A percentile compares a stretch with the other conserved stretches of the same genome.
Evolutionary conservation across 106 monocot genomes (phyloP).

Genomic region (Cymbidium sinense): DNA sequence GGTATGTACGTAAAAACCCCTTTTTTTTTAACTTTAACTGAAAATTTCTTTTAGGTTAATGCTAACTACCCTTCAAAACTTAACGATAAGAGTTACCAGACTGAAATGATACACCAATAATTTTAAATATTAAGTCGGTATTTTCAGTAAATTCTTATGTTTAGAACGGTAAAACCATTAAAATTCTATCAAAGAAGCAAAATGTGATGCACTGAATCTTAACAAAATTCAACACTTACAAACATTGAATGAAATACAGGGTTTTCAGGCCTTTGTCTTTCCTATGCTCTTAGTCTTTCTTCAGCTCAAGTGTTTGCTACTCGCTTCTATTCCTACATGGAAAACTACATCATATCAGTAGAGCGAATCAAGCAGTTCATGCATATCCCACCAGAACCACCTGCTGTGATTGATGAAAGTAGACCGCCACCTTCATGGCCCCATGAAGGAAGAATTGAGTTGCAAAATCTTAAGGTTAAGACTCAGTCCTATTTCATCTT

Average conservation of each 20-base stretch:
- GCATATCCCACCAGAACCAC: slow-evolving; percentile 62
- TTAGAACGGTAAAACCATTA: neutral
- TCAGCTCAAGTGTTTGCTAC: slow-evolving; percentile 54
- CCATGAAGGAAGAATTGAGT: slow-evolving; percentile 61
- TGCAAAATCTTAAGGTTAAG: slow-evolving; percentile 57
- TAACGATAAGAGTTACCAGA: too few relatives aligned
- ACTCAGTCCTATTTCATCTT: neutral
- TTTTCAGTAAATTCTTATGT: too few relatives aligned
- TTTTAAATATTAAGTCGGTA: too few relatives aligned
- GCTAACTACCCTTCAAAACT: too few relatives aligned
- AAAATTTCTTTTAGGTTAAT: too few relatives aligned
- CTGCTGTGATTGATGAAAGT: slow-evolving; percentile 37
- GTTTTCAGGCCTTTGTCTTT: slow-evolving; percentile 67
- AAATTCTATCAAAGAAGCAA: neutral
- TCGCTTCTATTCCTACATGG: slow-evolving; percentile 64
- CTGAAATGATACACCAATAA: too few relatives aligned
- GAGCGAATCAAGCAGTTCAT: slow-evolving; percentile 81
- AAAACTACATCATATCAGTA: slow-evolving; percentile 75
- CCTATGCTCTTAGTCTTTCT: slow-evolving; percentile 63
- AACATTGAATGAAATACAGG: slow-evolving; percentile 29
- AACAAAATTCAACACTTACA: neutral
- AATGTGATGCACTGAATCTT: neutral
- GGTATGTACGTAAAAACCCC: too few relatives aligned
- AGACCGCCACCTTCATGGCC: slow-evolving; percentile 75
- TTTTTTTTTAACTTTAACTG: too few relatives aligned